A percentile compares a stretch with the other conserved stretches of the same genome.
Conservation (phyloP, 2,329 filamentous ascomycete genomes). For the Sarocladium kiliense region DNA sequence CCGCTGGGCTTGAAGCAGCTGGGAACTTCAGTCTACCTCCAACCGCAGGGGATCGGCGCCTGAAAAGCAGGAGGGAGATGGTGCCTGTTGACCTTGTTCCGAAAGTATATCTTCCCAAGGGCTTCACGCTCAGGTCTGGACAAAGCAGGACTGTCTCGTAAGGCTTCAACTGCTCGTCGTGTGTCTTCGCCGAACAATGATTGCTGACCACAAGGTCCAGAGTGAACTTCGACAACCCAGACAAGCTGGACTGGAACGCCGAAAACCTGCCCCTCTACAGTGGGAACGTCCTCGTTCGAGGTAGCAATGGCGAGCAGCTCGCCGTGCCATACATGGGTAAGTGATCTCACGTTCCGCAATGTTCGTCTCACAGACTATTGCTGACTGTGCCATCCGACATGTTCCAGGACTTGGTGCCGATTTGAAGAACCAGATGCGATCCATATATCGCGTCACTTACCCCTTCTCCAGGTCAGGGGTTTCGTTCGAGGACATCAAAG, state of each 20-base stretch:
- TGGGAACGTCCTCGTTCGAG: constrained; percentile 26
- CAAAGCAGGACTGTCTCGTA: constrained; percentile 18
- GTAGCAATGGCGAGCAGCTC: constrained; percentile 24
- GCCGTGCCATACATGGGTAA: constrained; percentile 27
- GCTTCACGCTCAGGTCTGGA: constrained; percentile 19
- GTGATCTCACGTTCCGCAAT: too few relatives aligned
- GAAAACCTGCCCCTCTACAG: constrained; percentile 27
- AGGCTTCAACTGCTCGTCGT: neutral
- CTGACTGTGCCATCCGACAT: neutral
- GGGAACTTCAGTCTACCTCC: constrained; percentile 11
- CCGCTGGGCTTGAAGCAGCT: constrained; percentile 31
- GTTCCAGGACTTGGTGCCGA: constrained; percentile 17
- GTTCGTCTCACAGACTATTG: too few relatives aligned
- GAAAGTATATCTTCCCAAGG: constrained; percentile 16
- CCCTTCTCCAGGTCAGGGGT: constrained; percentile 10
- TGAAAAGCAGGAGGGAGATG: too few relatives aligned
- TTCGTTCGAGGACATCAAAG: constrained; percentile 9
- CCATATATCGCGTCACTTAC: constrained; percentile 13
- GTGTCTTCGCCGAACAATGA: too few relatives aligned
- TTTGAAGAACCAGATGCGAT: constrained; percentile 16
- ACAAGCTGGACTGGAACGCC: constrained; percentile 20
- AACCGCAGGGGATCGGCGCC: too few relatives aligned
- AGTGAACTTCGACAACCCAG: constrained; percentile 24
- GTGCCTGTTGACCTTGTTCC: constrained; percentile 15
- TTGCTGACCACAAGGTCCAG: constrained; percentile 10